phyloP scores from a whole-genome alignment of 2,329 filamentous ascomycete species.

The Fusarium luffae region DNA sequence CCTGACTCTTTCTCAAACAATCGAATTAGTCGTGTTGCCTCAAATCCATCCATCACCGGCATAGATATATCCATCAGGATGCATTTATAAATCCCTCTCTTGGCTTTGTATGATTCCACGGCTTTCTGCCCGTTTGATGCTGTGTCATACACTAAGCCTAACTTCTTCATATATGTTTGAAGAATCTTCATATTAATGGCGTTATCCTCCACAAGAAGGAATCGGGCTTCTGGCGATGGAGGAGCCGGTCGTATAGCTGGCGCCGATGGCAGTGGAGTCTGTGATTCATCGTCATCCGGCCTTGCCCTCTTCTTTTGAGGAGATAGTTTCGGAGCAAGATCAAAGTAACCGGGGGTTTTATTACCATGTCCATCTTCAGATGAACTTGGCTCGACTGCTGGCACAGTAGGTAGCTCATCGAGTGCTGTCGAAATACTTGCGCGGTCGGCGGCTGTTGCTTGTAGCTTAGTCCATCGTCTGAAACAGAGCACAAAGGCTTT shows the following conservation, averaged over 20 bases:
- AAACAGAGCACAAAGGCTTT: constrained; percentile 47
- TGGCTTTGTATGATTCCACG: constrained; percentile 45
- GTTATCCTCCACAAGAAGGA: constrained; percentile 57
- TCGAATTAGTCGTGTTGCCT: constrained; percentile 62
- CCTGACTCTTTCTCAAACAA: constrained; percentile 57
- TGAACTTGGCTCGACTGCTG: background rate
- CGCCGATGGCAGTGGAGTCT: constrained; percentile 2
- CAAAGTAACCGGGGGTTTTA: constrained; percentile 1
- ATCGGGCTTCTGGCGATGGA: constrained; percentile 1
- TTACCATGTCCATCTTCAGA: background rate
- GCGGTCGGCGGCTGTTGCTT: constrained; percentile 10
- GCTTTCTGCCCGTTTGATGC: constrained; percentile 51
- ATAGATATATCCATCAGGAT: constrained; percentile 65
- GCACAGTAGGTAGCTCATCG: constrained; percentile 2
- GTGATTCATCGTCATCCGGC: background rate
- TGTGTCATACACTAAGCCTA: constrained; percentile 44
- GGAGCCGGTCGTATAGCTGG: background rate
- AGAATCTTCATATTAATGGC: constrained; percentile 53
- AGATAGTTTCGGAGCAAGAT: background rate
- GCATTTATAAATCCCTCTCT: constrained; percentile 43
- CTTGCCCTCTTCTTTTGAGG: constrained; percentile 17
- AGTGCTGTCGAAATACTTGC: constrained; percentile 25
- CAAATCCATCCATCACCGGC: constrained; percentile 67
- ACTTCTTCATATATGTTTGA: constrained; percentile 50
- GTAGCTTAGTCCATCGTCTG: constrained; percentile 43